Evolutionary conservation across 2,329 filamentous ascomycete species (phyloP).

Genomic region (Colletotrichum endophyticum): DNA sequence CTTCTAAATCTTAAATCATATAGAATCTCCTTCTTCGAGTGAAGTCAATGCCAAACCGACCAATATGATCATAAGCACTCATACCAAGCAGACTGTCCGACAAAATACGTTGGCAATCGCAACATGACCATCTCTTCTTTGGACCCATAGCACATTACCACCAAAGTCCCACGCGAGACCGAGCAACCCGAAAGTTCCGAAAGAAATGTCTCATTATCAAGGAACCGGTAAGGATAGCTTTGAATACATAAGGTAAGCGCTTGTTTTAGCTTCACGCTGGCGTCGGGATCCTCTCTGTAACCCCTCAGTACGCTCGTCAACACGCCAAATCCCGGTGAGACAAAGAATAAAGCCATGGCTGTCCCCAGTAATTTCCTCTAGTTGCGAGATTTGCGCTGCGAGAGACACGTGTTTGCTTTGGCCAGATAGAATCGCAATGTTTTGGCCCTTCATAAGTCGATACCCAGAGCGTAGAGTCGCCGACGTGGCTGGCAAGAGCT

Average conservation of each 20-base stretch:
- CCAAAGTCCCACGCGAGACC: not conserved
- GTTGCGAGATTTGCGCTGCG: no score
- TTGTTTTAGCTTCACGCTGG: not conserved
- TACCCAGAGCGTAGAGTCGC: constrained; percentile 26
- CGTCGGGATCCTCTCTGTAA: not conserved
- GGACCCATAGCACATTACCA: not conserved
- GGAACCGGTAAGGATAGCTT: not conserved
- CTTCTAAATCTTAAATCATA: not conserved
- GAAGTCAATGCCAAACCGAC: not conserved
- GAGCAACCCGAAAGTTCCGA: not conserved
- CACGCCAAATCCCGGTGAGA: not conserved
- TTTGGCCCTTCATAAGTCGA: constrained; percentile 29
- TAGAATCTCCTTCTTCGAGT: not conserved
- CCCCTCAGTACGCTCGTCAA: not conserved
- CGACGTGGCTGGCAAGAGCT: constrained; percentile 31
- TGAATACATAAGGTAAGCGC: not conserved
- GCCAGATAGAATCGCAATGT: not conserved
- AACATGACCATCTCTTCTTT: not conserved
- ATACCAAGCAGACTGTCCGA: not conserved
- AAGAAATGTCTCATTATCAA: not conserved
- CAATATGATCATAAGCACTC: not conserved
- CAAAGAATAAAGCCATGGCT: not conserved
- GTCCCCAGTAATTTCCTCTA: not conserved
- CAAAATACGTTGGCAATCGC: not conserved
- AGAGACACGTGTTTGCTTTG: not conserved